Percentiles rank a stretch among this genome's conserved stretches.
Evolutionary conservation across 768 basidiomycete species (phyloP).

Genomic region (Tulasnella sp.): DNA sequence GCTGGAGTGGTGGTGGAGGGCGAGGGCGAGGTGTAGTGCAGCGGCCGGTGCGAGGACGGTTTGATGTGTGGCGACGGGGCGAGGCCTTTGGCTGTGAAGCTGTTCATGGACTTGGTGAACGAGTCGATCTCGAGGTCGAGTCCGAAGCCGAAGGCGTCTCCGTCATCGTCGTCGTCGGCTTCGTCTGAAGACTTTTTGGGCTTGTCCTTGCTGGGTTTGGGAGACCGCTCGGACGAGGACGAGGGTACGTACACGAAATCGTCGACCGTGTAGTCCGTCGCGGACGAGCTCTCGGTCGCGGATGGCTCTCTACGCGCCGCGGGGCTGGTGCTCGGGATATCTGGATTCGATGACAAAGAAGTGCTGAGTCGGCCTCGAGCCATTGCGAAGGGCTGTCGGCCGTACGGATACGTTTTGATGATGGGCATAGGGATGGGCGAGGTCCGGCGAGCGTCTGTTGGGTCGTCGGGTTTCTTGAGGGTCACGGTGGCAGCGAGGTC

Average conservation of each 20-base stretch:
- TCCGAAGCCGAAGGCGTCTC: constrained; percentile 9
- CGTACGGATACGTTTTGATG: constrained; percentile 14
- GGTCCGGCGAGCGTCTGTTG: background rate
- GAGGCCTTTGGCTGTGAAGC: constrained; percentile 11
- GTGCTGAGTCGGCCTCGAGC: background rate
- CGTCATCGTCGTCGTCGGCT: background rate
- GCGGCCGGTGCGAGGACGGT: background rate
- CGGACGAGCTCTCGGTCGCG: background rate
- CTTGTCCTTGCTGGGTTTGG: background rate
- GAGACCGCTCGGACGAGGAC: background rate
- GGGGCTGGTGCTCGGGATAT: background rate
- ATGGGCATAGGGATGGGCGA: constrained; percentile 12
- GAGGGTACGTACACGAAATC: background rate
- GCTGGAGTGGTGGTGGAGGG: background rate
- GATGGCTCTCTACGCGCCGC: background rate
- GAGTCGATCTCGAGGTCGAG: constrained; percentile 55
- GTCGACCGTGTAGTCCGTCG: background rate
- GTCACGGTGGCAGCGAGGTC: background rate
- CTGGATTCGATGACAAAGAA: background rate
- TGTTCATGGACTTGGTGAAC: constrained; percentile 38
- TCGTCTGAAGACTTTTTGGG: background rate
- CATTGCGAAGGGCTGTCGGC: constrained; percentile 1
- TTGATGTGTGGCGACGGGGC: constrained; percentile 24
- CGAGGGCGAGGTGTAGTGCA: background rate
- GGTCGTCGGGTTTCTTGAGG: background rate